phyloP scores from a whole-genome alignment of 1,284 basidiomycete species.

The Ceratobasidium sp. region DNA sequence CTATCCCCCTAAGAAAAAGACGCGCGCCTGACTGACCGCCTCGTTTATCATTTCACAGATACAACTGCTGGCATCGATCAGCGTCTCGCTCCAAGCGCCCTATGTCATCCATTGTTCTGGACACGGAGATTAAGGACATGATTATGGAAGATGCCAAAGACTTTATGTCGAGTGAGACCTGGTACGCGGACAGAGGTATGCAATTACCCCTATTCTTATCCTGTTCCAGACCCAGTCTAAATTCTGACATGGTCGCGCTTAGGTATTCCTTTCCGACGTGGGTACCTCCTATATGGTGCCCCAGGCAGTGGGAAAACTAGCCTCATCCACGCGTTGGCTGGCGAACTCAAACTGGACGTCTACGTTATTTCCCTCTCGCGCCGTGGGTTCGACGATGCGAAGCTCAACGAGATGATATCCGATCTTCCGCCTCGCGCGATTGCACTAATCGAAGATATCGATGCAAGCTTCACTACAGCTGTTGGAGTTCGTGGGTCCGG shows the following conservation, averaged over 20 bases:
- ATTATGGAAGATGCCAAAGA: conserved; percentile 76
- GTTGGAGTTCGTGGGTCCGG: conserved; percentile 40
- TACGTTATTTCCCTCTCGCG: conserved; percentile 82
- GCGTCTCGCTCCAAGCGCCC: conserved; percentile 74
- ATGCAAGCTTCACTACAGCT: conserved; percentile 71
- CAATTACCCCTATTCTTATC: not conserved
- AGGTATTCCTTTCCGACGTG: conserved; percentile 76
- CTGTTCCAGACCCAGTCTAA: not conserved
- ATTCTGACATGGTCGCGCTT: not conserved
- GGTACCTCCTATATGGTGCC: conserved; percentile 73
- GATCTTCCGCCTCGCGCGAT: conserved; percentile 78
- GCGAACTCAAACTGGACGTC: conserved; percentile 79
- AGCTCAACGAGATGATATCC: conserved; percentile 72
- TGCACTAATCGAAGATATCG: conserved; percentile 85
- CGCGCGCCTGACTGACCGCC: conserved; percentile 15
- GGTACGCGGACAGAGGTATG: conserved; percentile 74
- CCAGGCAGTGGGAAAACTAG: conserved; percentile 84
- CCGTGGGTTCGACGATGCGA: conserved; percentile 76
- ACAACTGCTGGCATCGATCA: conserved; percentile 68
- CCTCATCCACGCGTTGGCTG: conserved; percentile 80
- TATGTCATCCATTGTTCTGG: conserved; percentile 74
- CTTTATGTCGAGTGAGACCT: conserved; percentile 73
- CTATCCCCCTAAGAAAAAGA: not conserved
- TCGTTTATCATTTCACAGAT: conserved; percentile 58
- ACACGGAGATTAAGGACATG: conserved; percentile 73